These are phyloP conservation scores for Przewalskia tangutica DNA, from an alignment of 257 asterid genomes.

Conservation along the genomic window DNA sequence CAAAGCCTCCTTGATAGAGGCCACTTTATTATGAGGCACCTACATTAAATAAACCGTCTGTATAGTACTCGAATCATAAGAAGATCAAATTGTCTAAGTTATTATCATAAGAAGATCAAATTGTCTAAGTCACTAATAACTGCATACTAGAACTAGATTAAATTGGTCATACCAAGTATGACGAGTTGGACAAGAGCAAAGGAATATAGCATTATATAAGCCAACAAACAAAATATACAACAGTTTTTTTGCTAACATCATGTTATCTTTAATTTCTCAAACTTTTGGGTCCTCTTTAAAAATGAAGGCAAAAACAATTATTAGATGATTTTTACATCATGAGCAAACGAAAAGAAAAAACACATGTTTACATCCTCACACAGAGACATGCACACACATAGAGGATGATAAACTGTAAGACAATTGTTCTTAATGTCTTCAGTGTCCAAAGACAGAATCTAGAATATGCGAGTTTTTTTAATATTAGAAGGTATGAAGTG, in stretches of 20 bases:
- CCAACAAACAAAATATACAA: neutral
- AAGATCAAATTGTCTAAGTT: conserved; percentile 6
- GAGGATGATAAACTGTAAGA: neutral
- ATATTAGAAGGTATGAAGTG: neutral
- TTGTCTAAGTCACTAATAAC: neutral
- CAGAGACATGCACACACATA: neutral
- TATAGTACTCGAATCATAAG: conserved; percentile 8
- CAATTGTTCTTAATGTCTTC: neutral
- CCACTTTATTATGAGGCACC: conserved; percentile 36
- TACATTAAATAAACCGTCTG: conserved; percentile 16
- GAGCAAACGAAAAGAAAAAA: neutral
- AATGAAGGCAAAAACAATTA: neutral
- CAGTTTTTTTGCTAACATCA: neutral
- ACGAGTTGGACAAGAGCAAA: neutral
- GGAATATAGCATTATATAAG: neutral
- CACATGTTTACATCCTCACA: neutral
- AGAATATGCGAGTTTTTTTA: neutral
- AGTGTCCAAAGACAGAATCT: neutral
- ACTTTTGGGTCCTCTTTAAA: neutral
- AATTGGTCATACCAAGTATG: neutral
- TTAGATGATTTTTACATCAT: neutral
- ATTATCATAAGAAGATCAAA: conserved; percentile 8
- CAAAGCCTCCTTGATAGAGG: conserved; percentile 42
- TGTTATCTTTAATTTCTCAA: neutral
- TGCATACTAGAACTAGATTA: neutral